phyloP scores from a whole-genome alignment of 1,139 yeast species.

The Sugiyamaella xylanicola region DNA sequence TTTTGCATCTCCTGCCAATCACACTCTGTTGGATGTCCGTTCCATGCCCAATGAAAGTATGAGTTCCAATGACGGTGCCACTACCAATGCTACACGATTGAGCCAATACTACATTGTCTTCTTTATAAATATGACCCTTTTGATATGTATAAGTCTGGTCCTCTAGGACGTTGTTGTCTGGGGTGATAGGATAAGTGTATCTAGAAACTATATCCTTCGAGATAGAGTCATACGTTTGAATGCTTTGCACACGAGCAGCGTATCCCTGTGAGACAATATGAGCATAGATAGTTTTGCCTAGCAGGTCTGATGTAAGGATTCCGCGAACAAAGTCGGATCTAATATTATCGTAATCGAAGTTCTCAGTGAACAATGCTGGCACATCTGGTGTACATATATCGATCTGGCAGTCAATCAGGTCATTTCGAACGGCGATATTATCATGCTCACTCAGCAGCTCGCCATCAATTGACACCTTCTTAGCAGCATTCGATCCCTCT shows the following conservation, averaged over 20 bases:
- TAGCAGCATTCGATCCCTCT: conserved; percentile 19
- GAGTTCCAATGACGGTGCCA: conserved; percentile 76
- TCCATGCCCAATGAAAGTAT: conserved; percentile 63
- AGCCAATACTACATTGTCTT: conserved; percentile 79
- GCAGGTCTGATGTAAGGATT: conserved; percentile 82
- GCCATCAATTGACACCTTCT: conserved; percentile 71
- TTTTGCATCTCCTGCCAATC: conserved; percentile 80
- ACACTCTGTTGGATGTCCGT: conserved; percentile 62
- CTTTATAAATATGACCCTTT: conserved; percentile 81
- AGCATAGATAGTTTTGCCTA: conserved; percentile 89
- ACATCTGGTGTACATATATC: conserved; percentile 95
- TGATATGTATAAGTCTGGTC: conserved; percentile 77
- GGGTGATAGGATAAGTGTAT: conserved; percentile 90
- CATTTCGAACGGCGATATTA: conserved; percentile 80
- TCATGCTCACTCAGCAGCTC: conserved; percentile 79
- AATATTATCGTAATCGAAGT: conserved; percentile 87
- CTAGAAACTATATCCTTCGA: conserved; percentile 89
- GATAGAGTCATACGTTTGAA: conserved; percentile 90
- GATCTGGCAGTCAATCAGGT: conserved; percentile 91
- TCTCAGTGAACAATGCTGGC: conserved; percentile 93
- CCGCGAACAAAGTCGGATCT: conserved; percentile 90
- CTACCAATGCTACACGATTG: conserved; percentile 85
- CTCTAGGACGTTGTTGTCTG: conserved; percentile 75
- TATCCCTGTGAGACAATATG: conserved; percentile 75
- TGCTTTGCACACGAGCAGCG: conserved; percentile 92